phyloP scores from a whole-genome alignment of 495 filamentous ascomycete genomes.

The Daldinia loculata region DNA sequence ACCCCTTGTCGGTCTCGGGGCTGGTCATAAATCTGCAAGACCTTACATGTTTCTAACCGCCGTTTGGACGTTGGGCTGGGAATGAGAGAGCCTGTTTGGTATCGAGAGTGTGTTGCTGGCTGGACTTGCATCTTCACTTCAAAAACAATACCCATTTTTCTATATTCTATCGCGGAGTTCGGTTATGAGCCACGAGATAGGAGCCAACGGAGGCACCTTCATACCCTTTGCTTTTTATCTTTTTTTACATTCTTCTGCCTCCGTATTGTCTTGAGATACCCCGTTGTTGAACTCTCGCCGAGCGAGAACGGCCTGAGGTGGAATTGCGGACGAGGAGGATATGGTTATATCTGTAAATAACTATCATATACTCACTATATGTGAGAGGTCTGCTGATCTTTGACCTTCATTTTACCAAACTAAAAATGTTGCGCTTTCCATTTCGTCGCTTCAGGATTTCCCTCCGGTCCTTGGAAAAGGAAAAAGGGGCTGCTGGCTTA shows the following conservation, averaged over 20 bases:
- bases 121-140: constrained; percentile 43
- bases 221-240: constrained; percentile 40
- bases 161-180: constrained; percentile 41
- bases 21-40: constrained; percentile 35
- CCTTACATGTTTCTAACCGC: constrained; percentile 15
- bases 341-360: constrained; percentile 18
- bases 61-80: constrained; percentile 12
- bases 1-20: constrained; percentile 36
- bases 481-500: constrained; percentile 2
- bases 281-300: constrained; percentile 47
- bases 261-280: constrained; percentile 47
- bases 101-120: constrained; percentile 42
- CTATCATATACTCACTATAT: constrained; percentile 24
- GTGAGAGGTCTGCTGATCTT: constrained; percentile 36
- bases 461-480: constrained; percentile 28
- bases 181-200: constrained; percentile 36
- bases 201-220: constrained; percentile 43
- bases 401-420: constrained; percentile 23
- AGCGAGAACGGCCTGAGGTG: constrained; percentile 43
- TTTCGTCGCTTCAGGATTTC: constrained; percentile 26
- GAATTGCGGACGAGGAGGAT: constrained; percentile 35
- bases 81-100: constrained; percentile 21
- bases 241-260: constrained; percentile 37
- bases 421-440: constrained; percentile 11
- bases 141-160: constrained; percentile 29